These are phyloP conservation scores for Acidomyces sp. DNA, from an alignment of 495 filamentous ascomycete species.

Conservation along the genomic window DNA sequence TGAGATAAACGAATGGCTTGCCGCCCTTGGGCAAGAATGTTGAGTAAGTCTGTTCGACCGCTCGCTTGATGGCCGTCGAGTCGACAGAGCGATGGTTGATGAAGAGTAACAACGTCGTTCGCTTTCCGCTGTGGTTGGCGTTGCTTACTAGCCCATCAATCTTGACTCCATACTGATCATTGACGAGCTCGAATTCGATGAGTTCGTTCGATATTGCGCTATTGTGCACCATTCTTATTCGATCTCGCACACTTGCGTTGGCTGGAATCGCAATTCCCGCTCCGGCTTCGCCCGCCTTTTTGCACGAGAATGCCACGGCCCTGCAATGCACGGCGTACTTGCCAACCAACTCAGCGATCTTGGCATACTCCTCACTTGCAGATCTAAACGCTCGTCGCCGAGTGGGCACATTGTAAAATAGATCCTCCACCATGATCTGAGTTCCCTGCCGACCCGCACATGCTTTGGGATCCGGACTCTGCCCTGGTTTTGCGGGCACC, in stretches of 20 bases:
- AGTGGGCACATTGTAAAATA: slow-evolving; percentile 93
- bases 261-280: slow-evolving; percentile 66
- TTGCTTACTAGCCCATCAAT: slow-evolving; percentile 75
- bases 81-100: slow-evolving; percentile 98
- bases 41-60: slow-evolving; percentile 82
- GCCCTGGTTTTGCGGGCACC: slow-evolving; percentile 78
- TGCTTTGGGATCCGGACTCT: slow-evolving; percentile 75
- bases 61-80: slow-evolving; percentile 76
- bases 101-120: slow-evolving; percentile 78
- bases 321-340: slow-evolving; percentile 90
- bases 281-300: slow-evolving; percentile 82
- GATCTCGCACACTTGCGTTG: slow-evolving; percentile 57
- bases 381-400: slow-evolving; percentile 83
- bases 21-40: slow-evolving; percentile 86
- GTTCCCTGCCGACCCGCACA: slow-evolving; percentile 87
- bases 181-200: slow-evolving; percentile 57
- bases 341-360: slow-evolving; percentile 91
- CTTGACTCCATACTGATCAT: slow-evolving; percentile 70
- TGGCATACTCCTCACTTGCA: slow-evolving; percentile 88
- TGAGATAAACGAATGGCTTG: slow-evolving; percentile 89
- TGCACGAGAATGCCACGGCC: slow-evolving; percentile 86
- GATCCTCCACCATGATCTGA: slow-evolving; percentile 90
- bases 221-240: slow-evolving; percentile 83
- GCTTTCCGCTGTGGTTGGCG: slow-evolving; percentile 91
- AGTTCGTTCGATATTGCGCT: slow-evolving; percentile 80